Percentiles rank a stretch among this genome's conserved stretches.
Evolutionary conservation across 2,329 filamentous ascomycete species (phyloP).

Genomic region (Fusarium chlamydosporum): DNA sequence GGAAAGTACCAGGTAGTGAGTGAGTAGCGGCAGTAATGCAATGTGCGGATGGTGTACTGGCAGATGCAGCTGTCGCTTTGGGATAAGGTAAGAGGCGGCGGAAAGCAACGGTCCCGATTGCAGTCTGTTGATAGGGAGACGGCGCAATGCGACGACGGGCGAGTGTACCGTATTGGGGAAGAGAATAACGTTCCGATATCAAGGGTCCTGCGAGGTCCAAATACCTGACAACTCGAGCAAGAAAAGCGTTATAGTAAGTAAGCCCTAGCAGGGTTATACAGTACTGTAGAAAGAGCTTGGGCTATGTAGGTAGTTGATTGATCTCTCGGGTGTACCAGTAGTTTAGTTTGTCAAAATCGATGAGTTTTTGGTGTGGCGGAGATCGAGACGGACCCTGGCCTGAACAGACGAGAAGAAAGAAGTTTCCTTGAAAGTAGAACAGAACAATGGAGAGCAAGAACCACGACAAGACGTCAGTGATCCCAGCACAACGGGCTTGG

Average conservation of each 20-base stretch:
- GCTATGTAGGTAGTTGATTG: constrained; percentile 1
- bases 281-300: constrained; percentile 8
- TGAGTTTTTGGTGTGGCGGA: constrained; percentile 16
- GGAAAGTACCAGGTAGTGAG: constrained; percentile 12
- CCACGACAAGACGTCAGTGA: constrained; percentile 20
- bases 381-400: constrained; percentile 7
- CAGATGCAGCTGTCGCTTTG: constrained; percentile 23
- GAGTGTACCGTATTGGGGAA: constrained; percentile 44
- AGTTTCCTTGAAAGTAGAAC: background rate
- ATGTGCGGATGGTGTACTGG: constrained; percentile 19
- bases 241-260: constrained; percentile 8
- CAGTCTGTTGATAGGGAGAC: constrained; percentile 19
- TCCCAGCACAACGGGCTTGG: constrained; percentile 28
- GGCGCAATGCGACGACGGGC: constrained; percentile 46
- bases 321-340: constrained; percentile 7
- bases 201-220: constrained; percentile 26
- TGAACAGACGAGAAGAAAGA: constrained; percentile 2
- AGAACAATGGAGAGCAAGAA: constrained; percentile 7
- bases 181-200: constrained; percentile 28
- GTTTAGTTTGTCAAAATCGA: constrained; percentile 11
- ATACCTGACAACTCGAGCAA: constrained; percentile 7
- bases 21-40: constrained; percentile 14
- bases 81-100: constrained; percentile 26
- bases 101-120: constrained; percentile 36
- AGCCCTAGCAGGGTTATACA: constrained; percentile 24